These are phyloP conservation scores for Sequoia sempervirens DNA, from an alignment of 75 land plant species.

Conservation along the genomic window DNA sequence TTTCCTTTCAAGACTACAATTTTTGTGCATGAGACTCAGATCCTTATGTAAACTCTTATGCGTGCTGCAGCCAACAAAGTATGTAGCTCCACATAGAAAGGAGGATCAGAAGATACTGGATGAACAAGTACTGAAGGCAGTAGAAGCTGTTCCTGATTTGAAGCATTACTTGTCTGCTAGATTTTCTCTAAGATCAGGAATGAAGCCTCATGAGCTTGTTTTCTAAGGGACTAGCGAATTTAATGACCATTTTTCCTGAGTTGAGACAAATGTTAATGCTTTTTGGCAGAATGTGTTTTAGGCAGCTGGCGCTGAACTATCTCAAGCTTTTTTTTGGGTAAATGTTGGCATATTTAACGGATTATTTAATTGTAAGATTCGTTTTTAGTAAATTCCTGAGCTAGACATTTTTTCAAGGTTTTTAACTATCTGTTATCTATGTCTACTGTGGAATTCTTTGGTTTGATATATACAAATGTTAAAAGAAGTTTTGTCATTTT, in stretches of 20 bases:
- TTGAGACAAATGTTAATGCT: background rate
- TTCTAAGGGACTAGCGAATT: slow-evolving; percentile 15
- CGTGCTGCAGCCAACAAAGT: slow-evolving; percentile 44
- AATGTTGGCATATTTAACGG: too few relatives aligned
- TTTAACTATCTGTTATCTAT: too few relatives aligned
- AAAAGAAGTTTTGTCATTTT: too few relatives aligned
- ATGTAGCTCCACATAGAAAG: slow-evolving; percentile 48
- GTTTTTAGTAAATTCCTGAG: background rate
- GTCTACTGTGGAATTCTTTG: too few relatives aligned
- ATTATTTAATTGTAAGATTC: background rate
- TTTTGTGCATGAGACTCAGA: background rate
- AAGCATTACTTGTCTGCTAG: slow-evolving; percentile 41
- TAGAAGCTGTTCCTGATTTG: slow-evolving; percentile 36
- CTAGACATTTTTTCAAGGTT: too few relatives aligned
- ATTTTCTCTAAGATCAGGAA: slow-evolving; percentile 50
- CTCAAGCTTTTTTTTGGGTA: background rate
- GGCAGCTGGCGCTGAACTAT: background rate
- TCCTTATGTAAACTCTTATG: background rate
- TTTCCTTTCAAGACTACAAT: background rate
- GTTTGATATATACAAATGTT: too few relatives aligned
- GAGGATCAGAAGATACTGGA: slow-evolving; percentile 55
- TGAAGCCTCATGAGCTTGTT: slow-evolving; percentile 62
- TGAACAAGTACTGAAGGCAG: slow-evolving; percentile 17
- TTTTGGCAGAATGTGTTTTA: background rate
- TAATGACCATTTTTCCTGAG: background rate